Conservation (phyloP, 176 grass and related monocot species). For the Thalia dealbata region DNA sequence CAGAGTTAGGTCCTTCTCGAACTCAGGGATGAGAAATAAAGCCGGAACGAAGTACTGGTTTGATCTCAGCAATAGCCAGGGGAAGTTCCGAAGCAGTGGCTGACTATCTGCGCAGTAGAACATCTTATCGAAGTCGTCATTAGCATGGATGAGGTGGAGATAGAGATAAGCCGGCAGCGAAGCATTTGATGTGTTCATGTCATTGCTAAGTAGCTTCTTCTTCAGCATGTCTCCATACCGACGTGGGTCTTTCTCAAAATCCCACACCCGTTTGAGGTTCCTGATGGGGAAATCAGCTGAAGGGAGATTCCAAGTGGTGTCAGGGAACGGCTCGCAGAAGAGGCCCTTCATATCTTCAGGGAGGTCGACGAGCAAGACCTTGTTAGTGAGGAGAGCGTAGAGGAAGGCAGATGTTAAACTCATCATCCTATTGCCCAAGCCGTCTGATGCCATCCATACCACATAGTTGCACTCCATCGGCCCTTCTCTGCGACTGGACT, state of each 20-base stretch:
- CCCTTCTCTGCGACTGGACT: neutral
- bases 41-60: conserved; percentile 13
- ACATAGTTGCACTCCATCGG: conserved; percentile 23
- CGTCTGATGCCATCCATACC: conserved; percentile 12
- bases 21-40: conserved; percentile 2
- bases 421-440: conserved; percentile 18
- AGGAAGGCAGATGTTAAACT: conserved; percentile 14
- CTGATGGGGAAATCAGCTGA: conserved; percentile 16
- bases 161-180: conserved; percentile 3
- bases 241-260: conserved; percentile 20
- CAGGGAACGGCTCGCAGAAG: conserved; percentile 18
- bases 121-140: neutral
- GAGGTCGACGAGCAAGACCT: conserved; percentile 3
- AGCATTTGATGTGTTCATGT: neutral
- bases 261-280: neutral
- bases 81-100: neutral
- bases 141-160: conserved; percentile 9
- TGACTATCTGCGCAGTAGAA: conserved; percentile 18
- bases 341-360: conserved; percentile 15
- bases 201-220: conserved; percentile 4
- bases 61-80: conserved; percentile 14
- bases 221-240: conserved; percentile 26
- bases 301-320: conserved; percentile 11
- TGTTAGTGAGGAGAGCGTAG: conserved; percentile 17
- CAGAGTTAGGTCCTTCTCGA: neutral